Percentiles rank a stretch among this genome's conserved stretches.
Evolutionary conservation across 495 filamentous ascomycete species (phyloP).

Genomic region (Opeltia flavorubescens): DNA sequence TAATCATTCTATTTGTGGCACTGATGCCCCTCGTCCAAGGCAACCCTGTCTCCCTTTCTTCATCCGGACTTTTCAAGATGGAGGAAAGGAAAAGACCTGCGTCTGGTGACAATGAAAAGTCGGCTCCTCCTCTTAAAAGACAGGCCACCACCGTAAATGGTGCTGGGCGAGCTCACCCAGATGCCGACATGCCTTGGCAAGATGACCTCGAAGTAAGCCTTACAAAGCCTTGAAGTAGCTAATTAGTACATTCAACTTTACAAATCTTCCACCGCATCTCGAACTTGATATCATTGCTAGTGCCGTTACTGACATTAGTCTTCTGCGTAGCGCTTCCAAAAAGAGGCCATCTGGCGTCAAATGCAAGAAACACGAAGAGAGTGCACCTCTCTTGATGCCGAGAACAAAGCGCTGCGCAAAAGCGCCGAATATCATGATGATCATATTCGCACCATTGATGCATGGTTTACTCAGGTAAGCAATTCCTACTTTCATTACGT

Average conservation of each 20-base stretch:
- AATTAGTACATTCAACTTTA: neutral
- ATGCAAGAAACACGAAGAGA: constrained; percentile 97
- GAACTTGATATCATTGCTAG: no score
- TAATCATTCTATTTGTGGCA: constrained; percentile 18
- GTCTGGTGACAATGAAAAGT: constrained; percentile 55
- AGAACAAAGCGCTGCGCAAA: constrained; percentile 62
- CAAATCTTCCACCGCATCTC: constrained; percentile 1
- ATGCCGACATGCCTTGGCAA: constrained; percentile 67
- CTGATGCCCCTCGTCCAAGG: constrained; percentile 73
- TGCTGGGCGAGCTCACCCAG: constrained; percentile 53
- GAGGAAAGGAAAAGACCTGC: constrained; percentile 93
- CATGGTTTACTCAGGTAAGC: constrained; percentile 82
- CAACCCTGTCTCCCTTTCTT: constrained; percentile 52
- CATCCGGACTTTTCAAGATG: constrained; percentile 73
- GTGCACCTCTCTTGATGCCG: constrained; percentile 58
- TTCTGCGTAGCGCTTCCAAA: constrained; percentile 66
- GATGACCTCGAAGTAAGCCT: constrained; percentile 77
- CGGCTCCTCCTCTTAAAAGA: constrained; percentile 72
- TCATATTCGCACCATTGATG: constrained; percentile 75
- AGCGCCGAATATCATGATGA: constrained; percentile 70
- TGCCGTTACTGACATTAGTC: constrained; percentile 14
- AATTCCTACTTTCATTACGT: constrained; percentile 4
- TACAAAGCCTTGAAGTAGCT: constrained; percentile 6
- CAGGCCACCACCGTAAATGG: constrained; percentile 66
- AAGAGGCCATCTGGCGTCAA: constrained; percentile 92